phyloP scores from a whole-genome alignment of 768 basidiomycete species.

The Rhodotorula graminis region DNA sequence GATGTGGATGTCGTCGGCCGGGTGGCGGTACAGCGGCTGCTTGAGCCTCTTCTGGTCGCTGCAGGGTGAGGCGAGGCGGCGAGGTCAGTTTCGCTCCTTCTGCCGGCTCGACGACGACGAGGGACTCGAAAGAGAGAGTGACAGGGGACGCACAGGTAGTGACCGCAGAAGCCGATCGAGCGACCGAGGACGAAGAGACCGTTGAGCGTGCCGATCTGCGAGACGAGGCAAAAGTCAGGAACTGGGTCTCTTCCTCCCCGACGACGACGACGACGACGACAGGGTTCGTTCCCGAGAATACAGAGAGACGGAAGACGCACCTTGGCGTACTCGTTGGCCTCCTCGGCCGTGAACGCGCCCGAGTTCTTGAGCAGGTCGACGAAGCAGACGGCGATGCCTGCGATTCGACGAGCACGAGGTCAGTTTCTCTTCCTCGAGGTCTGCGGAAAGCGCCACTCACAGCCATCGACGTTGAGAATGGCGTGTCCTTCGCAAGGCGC shows the following conservation, averaged over 20 bases:
- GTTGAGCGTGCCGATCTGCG: conserved; percentile 79
- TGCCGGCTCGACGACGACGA: background rate
- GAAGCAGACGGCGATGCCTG: conserved; percentile 17
- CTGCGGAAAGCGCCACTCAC: no score
- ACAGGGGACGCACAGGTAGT: conserved; percentile 60
- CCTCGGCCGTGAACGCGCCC: conserved; percentile 90
- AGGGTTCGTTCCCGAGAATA: background rate
- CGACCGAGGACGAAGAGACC: conserved; percentile 96
- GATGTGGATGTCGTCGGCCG: conserved; percentile 37
- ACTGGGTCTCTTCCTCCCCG: background rate
- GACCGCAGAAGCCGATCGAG: conserved; percentile 91
- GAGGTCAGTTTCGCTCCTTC: background rate
- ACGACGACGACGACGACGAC: background rate
- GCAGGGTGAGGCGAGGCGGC: conserved; percentile 29
- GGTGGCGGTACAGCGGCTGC: conserved; percentile 56
- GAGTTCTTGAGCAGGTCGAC: conserved; percentile 45
- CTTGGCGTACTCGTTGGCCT: conserved; percentile 95
- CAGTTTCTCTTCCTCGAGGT: no score
- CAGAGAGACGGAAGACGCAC: background rate
- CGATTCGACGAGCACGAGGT: no score
- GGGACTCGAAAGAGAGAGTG: background rate
- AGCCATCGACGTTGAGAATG: no score
- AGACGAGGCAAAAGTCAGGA: background rate
- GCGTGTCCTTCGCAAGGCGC: no score
- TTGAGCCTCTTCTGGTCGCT: conserved; percentile 75